Conservation (phyloP, 768 basidiomycete genomes). For the Leccinum fibrillosum region DNA sequence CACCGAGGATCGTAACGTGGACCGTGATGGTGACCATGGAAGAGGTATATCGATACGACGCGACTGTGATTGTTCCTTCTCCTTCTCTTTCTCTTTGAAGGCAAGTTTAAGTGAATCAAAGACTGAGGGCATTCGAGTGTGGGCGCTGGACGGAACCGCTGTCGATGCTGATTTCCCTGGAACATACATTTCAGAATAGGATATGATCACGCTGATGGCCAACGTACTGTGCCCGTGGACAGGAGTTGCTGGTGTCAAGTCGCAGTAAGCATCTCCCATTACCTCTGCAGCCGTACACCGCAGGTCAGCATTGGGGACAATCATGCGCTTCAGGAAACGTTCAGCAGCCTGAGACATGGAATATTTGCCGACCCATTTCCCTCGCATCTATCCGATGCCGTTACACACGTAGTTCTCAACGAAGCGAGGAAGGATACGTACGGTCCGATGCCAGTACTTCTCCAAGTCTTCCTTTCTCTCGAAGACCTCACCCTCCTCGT, state of each 20-base stretch:
- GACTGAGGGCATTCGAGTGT: slow-evolving; percentile 16
- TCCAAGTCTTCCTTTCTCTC: slow-evolving; percentile 77
- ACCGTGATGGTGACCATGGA: slow-evolving; percentile 30
- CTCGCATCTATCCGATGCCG: slow-evolving; percentile 48
- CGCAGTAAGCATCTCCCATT: slow-evolving; percentile 69
- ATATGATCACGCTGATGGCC: slow-evolving; percentile 12
- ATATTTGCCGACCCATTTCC: slow-evolving; percentile 75
- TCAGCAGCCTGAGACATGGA: slow-evolving; percentile 66
- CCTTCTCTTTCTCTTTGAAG: slow-evolving; percentile 26
- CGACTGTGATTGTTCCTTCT: slow-evolving; percentile 26
- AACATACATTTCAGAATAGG: neutral
- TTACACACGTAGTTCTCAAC: neutral
- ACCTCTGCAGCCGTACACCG: slow-evolving; percentile 68
- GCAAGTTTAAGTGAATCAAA: slow-evolving; percentile 20
- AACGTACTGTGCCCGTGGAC: slow-evolving; percentile 41
- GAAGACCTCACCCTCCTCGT: slow-evolving; percentile 76
- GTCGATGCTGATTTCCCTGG: slow-evolving; percentile 36
- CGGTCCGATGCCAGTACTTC: slow-evolving; percentile 83
- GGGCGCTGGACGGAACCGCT: slow-evolving; percentile 7
- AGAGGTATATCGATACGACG: slow-evolving; percentile 34
- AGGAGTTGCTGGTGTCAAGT: slow-evolving; percentile 27
- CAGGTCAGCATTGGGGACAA: slow-evolving; percentile 77
- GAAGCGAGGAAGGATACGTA: slow-evolving; percentile 31
- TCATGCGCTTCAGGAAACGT: slow-evolving; percentile 70
- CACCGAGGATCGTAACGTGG: slow-evolving; percentile 12